Evolutionary conservation across 2,329 filamentous ascomycete genomes (phyloP).

Genomic region (Elsinoe batatas): DNA sequence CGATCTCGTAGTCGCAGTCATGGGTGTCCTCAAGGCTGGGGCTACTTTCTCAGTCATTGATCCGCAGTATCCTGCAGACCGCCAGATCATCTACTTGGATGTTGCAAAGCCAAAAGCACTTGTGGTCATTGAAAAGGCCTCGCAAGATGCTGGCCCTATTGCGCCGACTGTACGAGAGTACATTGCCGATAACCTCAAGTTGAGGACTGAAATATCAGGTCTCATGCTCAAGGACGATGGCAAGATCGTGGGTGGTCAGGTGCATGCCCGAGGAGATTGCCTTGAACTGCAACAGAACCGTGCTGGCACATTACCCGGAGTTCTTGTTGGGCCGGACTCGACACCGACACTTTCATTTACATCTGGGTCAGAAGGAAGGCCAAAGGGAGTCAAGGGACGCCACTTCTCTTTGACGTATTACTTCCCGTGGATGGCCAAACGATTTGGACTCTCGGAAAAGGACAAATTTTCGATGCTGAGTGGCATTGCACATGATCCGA

Average conservation of each 20-base stretch:
- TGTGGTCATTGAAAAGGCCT: conserved; percentile 63
- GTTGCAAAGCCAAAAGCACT: conserved; percentile 65
- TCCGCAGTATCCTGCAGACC: conserved; percentile 68
- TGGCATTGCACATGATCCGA: conserved; percentile 67
- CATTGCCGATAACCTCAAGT: conserved; percentile 59
- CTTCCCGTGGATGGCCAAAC: conserved; percentile 86
- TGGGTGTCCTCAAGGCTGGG: conserved; percentile 57
- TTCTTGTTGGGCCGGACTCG: conserved; percentile 78
- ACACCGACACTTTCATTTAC: conserved; percentile 58
- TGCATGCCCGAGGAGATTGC: conserved; percentile 54
- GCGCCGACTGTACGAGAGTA: conserved; percentile 53
- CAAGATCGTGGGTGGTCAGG: conserved; percentile 55
- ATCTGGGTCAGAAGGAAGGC: conserved; percentile 61
- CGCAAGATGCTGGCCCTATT: conserved; percentile 54
- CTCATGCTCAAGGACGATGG: conserved; percentile 65
- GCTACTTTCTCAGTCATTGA: conserved; percentile 60
- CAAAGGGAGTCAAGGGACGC: conserved; percentile 78
- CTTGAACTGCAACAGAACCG: conserved; percentile 46
- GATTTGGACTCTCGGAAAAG: conserved; percentile 62
- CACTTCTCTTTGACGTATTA: conserved; percentile 82
- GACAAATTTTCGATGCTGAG: conserved; percentile 73
- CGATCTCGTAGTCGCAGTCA: conserved; percentile 65
- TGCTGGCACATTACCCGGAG: conserved; percentile 52
- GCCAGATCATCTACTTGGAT: conserved; percentile 75
- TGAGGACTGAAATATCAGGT: conserved; percentile 66